Percentiles rank a stretch among this genome's conserved stretches.
Conservation (phyloP, 192 early-diverging fungal genomes). For the Podila epicladia region DNA sequence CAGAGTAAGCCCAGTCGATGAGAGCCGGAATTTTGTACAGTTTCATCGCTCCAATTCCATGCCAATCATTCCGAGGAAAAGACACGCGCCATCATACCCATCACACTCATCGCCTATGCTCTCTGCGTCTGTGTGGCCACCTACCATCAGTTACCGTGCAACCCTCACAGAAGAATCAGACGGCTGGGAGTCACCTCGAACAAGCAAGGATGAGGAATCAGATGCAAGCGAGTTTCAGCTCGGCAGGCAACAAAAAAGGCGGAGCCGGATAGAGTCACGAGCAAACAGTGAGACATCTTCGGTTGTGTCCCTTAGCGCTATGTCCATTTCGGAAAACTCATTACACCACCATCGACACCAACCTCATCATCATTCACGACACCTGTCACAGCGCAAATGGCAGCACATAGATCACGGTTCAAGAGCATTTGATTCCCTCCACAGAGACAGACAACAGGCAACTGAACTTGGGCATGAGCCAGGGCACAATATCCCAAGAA, state of each 20-base stretch:
- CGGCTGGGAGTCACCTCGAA: constrained; percentile 5
- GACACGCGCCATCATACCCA: neutral
- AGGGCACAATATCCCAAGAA: neutral
- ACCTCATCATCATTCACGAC: neutral
- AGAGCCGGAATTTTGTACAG: neutral
- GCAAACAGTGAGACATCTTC: constrained; percentile 22
- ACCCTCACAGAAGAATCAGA: constrained; percentile 8
- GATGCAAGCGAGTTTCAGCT: constrained; percentile 5
- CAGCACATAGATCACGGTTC: neutral
- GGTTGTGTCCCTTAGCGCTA: constrained; percentile 6
- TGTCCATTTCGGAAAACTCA: constrained; percentile 20
- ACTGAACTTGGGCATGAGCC: neutral
- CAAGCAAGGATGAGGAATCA: constrained; percentile 17
- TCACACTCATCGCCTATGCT: neutral
- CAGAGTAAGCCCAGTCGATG: neutral
- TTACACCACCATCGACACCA: neutral
- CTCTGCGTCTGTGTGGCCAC: neutral
- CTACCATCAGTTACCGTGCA: neutral
- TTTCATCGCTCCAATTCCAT: neutral
- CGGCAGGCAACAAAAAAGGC: neutral
- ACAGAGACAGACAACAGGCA: neutral
- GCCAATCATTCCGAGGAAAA: neutral
- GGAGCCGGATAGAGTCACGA: constrained; percentile 9
- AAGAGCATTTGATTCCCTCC: neutral
- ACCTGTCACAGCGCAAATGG: neutral